Base-by-base conservation (phyloP, 495 filamentous ascomycete species). In the Trichoderma parareesei region DNA sequence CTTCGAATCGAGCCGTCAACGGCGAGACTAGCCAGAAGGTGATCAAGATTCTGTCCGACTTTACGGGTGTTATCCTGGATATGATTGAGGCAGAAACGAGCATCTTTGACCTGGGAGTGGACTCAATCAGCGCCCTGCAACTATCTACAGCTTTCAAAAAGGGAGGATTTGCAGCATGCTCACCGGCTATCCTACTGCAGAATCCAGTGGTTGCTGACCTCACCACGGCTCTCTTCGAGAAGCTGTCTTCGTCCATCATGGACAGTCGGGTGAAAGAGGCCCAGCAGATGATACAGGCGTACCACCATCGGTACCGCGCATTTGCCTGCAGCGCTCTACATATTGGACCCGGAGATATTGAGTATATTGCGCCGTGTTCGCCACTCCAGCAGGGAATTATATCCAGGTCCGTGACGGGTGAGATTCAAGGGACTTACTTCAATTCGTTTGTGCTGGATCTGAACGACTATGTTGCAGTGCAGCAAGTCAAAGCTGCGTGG, bases 371-470 rank as follows among this genome's bases (percentile, higher is more conserved):
- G 2, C 91, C 89, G 10, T 93, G 90, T 68, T 91, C 91, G 0
- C 81, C 90, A 0, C 75, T 94, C 2, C 91, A 96, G 69, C 83
- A 91, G 68, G 91, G 90, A 11, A 91, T 95, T 76, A 85, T 94
- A 57, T 84, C 87, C 20, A 80, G 85, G 55, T 87, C 87, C n/a
- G 72, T 85, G 6, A 75, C 80, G 4, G 81, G 79, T 40, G 76
- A 80, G 4, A 67, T 76, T 38, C 73, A 77, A 5, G 65, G 66
- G 1, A 73, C 88, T 3, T 95, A 95, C 65, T 92, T 90, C 74
- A 89, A 87, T 62, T 76, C 80, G 0, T 93, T 95, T 66, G 72
- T 69, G 0, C 85, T 92, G 49, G 66, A 77, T 16, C 69, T 95
- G 0, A 60, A 72, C 3, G 18, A 72, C 0, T 66, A 63, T 0